These are phyloP conservation scores for Salix exigua DNA, from an alignment of 345 rosid genomes.

Conservation along the genomic window DNA sequence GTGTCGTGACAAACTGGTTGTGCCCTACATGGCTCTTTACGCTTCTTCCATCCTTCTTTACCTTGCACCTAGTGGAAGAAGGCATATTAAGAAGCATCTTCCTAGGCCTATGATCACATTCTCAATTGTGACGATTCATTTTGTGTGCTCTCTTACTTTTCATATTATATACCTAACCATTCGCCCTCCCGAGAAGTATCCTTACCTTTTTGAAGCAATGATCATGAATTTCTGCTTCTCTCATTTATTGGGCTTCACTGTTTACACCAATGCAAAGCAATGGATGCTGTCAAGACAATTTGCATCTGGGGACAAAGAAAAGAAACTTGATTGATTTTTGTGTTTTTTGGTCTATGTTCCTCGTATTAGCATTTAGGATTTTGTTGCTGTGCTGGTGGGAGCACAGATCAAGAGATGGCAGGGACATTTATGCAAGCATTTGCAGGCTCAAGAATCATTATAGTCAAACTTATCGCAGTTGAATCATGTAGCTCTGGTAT, in stretches of 20 bases:
- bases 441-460: neutral
- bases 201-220: slow-evolving; percentile 67
- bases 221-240: slow-evolving; percentile 71
- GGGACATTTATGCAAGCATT: neutral
- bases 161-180: slow-evolving; percentile 57
- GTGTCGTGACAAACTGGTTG: slow-evolving; percentile 63
- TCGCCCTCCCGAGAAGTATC: slow-evolving; percentile 54
- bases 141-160: slow-evolving; percentile 48
- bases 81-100: slow-evolving; percentile 13
- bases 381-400: neutral
- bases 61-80: slow-evolving; percentile 37
- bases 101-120: slow-evolving; percentile 11
- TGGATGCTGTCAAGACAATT: slow-evolving; percentile 43
- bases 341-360: neutral
- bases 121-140: slow-evolving; percentile 29
- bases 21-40: slow-evolving; percentile 53
- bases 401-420: neutral
- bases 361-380: neutral
- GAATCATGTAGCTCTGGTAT: neutral
- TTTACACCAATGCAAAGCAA: slow-evolving; percentile 53
- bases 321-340: slow-evolving; percentile 42
- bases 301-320: slow-evolving; percentile 28
- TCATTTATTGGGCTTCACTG: slow-evolving; percentile 40
- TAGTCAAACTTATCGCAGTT: neutral
- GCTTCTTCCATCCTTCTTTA: slow-evolving; percentile 51